Base-by-base conservation (phyloP, 306 rosid genomes). In the Cicer cuneatum region DNA sequence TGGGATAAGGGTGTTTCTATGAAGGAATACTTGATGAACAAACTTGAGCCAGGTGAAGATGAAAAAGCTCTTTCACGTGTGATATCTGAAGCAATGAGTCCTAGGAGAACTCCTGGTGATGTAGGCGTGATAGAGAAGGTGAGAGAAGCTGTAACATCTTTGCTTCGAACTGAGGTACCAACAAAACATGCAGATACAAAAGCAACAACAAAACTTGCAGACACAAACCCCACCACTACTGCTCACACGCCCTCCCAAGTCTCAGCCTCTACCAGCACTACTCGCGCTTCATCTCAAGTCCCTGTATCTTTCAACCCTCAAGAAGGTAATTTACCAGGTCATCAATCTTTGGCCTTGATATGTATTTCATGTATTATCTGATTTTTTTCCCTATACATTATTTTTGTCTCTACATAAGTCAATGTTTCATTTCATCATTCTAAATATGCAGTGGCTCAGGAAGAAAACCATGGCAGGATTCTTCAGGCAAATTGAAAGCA, bases 21-120 rank as follows among this genome's bases (percentile, higher is more conserved):
- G 75, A 91, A 86, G 75, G 94, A 91, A 79, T 93, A 91, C 69
- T 77, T 91, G 82, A 70, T 86, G 85, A 86, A 83, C 45, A 91
- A 91, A 74, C 76, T 91, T 74, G 96, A 91, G 81, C 97, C 98
- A 1, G 98, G 96, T 10, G 98, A 93, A 66, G 97, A 93, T 77
- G 98, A 93, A 76, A 90, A 66, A 71, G 98, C 97, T 10, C 86
- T 89, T 38, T 93, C 98, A 39, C 83, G 69, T 72, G 97, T 88
- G 52, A 89, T 93, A 74, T 90, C 97, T 13, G 96, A 89, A 54
- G 90, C 83, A 69, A 83, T 89, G 75, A 88, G 94, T 82, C 94
- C 97, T 1, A 77, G 73, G 71, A 85, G 59, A 81, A 58, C 60
- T 73, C 87, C 89, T 1, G 80, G 83, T 41, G 93, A 81, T 71